Percentiles rank a stretch among this genome's conserved stretches.
These are phyloP conservation scores for Graphilbum fragrans DNA, from an alignment of 2,329 filamentous ascomycete species.

Conservation along the genomic window DNA sequence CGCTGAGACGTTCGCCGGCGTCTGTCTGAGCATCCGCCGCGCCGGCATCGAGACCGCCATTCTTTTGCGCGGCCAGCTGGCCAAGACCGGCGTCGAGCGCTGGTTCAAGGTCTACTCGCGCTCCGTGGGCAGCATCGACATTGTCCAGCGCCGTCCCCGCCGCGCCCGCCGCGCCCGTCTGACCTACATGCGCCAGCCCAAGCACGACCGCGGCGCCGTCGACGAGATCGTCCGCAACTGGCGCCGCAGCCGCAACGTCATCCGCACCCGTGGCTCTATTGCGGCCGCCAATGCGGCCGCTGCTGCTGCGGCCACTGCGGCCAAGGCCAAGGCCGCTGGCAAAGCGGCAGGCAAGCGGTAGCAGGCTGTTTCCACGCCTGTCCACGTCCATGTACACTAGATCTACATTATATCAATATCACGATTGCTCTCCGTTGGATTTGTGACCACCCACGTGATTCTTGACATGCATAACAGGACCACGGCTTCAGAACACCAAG, in stretches of 20 bases:
- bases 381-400: no score
- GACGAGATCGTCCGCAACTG: conserved; percentile 64
- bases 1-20: conserved; percentile 81
- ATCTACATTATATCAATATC: no score
- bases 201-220: conserved; percentile 78
- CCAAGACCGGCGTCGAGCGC: conserved; percentile 85
- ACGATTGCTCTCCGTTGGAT: no score
- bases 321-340: not conserved
- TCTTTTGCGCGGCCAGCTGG: conserved; percentile 74
- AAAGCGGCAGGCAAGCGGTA: no score
- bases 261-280: conserved; percentile 15
- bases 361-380: no score
- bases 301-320: conserved; percentile 5
- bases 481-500: no score
- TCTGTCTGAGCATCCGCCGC: conserved; percentile 75
- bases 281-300: conserved; percentile 1
- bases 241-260: conserved; percentile 26
- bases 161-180: conserved; percentile 76
- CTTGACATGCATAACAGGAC: no score
- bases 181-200: conserved; percentile 81
- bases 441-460: no score
- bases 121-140: conserved; percentile 79
- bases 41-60: conserved; percentile 84
- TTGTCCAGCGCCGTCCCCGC: conserved; percentile 78
- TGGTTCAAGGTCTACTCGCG: conserved; percentile 94